Evolutionary conservation across 495 filamentous ascomycete genomes (phyloP).

Genomic region (Lepidopterella palustris): DNA sequence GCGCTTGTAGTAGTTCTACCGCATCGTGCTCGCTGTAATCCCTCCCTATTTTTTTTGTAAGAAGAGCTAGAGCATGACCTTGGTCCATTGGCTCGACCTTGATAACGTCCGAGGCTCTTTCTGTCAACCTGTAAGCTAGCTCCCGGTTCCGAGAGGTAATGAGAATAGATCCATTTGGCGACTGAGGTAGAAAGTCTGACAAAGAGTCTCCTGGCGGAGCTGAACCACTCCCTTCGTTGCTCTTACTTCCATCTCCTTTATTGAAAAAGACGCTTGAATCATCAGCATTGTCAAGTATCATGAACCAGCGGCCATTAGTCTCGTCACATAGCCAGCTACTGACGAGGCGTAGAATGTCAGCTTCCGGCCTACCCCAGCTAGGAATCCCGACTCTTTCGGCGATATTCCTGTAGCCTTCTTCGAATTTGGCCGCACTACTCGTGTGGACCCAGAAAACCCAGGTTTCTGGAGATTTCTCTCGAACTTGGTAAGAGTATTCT

Average conservation of each 20-base stretch:
- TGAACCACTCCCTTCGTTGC: neutral
- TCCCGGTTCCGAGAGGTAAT: constrained; percentile 4
- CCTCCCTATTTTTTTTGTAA: constrained; percentile 37
- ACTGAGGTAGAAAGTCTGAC: neutral
- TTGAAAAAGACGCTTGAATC: neutral
- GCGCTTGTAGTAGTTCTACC: constrained; percentile 1
- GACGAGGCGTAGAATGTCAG: neutral
- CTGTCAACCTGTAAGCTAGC: constrained; percentile 25
- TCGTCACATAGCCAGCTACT: neutral
- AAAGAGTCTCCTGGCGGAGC: neutral
- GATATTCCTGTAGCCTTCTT: constrained; percentile 19
- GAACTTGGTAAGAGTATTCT: constrained; percentile 40
- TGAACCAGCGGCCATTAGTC: neutral
- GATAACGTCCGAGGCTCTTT: constrained; percentile 35
- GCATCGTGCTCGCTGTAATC: constrained; percentile 6
- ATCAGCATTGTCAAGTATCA: neutral
- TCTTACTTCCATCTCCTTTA: neutral
- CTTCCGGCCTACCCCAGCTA: neutral
- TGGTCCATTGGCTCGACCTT: constrained; percentile 33
- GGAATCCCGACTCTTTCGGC: constrained; percentile 12
- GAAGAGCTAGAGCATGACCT: constrained; percentile 32
- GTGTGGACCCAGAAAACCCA: constrained; percentile 29
- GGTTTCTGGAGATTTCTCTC: constrained; percentile 20
- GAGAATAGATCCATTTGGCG: neutral
- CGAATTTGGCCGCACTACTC: constrained; percentile 23